phyloP scores from a whole-genome alignment of 352 stramenopile species.

The Globisporangium takayamanum region DNA sequence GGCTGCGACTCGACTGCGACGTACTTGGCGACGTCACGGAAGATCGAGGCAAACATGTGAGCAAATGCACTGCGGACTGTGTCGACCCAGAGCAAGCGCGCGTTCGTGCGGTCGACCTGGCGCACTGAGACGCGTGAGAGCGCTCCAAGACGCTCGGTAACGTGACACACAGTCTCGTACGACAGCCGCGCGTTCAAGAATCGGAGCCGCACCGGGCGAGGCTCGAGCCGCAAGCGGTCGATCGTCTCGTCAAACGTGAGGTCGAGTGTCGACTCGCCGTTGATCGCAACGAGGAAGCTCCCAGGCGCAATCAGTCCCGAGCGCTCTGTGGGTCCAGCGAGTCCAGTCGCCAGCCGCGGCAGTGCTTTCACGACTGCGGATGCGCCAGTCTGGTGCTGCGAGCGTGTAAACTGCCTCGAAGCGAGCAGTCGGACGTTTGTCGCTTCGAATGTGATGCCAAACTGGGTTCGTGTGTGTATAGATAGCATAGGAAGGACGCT shows the following conservation, averaged over 20 bases:
- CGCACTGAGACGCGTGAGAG: slow-evolving; percentile 45
- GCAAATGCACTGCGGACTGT: slow-evolving; percentile 50
- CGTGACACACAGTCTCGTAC: slow-evolving; percentile 48
- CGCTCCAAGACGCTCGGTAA: slow-evolving; percentile 48
- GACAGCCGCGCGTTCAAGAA: slow-evolving; percentile 50
- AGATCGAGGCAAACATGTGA: slow-evolving; percentile 56
- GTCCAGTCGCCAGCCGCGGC: slow-evolving; percentile 45
- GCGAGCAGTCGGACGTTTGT: slow-evolving; percentile 61
- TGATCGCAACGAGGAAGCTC: slow-evolving; percentile 68
- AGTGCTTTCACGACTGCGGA: slow-evolving; percentile 70
- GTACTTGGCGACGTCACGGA: slow-evolving; percentile 45
- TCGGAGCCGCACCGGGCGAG: slow-evolving; percentile 47
- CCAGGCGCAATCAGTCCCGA: slow-evolving; percentile 41
- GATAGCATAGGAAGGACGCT: background rate
- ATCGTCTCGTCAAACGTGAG: slow-evolving; percentile 63
- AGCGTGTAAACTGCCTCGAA: slow-evolving; percentile 40
- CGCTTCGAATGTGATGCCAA: slow-evolving; percentile 76
- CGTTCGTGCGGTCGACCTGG: slow-evolving; percentile 36
- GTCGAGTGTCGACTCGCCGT: slow-evolving; percentile 55
- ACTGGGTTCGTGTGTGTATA: slow-evolving; percentile 15
- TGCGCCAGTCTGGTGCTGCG: slow-evolving; percentile 22
- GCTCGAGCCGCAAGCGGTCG: slow-evolving; percentile 35
- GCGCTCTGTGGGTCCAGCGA: slow-evolving; percentile 52
- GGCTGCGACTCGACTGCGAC: slow-evolving; percentile 33
- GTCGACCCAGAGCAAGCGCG: slow-evolving; percentile 54